These are phyloP conservation scores for Phylloporus sp. DNA, from an alignment of 1,284 basidiomycete species.

Conservation along the genomic window DNA sequence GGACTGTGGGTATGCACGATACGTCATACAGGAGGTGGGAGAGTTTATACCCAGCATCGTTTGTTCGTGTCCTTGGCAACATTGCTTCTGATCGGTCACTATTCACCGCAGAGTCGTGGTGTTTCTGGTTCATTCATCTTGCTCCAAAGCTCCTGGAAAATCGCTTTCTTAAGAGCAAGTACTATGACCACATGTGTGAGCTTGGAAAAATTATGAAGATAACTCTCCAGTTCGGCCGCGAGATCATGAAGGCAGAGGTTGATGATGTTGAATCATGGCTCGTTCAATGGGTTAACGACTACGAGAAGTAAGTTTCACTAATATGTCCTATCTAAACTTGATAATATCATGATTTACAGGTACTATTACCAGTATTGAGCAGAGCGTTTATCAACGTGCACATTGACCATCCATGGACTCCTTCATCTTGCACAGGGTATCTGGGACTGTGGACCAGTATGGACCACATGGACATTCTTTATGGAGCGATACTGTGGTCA, in stretches of 20 bases:
- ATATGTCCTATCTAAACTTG: no score
- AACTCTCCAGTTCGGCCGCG: conserved; percentile 3
- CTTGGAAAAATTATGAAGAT: conserved; percentile 11
- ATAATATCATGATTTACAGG: background rate
- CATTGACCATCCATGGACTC: background rate
- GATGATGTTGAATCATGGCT: background rate
- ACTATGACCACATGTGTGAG: conserved; percentile 13
- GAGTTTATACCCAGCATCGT: background rate
- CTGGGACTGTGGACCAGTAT: background rate
- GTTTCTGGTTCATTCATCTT: conserved; percentile 20
- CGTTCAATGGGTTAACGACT: background rate
- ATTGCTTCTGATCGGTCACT: background rate
- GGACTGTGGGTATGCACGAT: no score
- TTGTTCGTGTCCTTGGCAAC: conserved; percentile 10
- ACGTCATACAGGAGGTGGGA: no score
- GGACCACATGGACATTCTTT: background rate
- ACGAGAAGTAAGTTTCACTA: background rate
- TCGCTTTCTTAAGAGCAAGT: conserved; percentile 11
- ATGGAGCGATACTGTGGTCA: background rate
- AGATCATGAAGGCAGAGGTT: background rate
- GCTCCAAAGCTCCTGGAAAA: conserved; percentile 4
- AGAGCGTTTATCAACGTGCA: background rate
- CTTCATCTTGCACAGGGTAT: background rate
- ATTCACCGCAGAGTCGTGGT: conserved; percentile 13
- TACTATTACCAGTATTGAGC: background rate